phyloP scores from a whole-genome alignment of 495 filamentous ascomycete genomes.

The Penicillium cosmopolitanum region DNA sequence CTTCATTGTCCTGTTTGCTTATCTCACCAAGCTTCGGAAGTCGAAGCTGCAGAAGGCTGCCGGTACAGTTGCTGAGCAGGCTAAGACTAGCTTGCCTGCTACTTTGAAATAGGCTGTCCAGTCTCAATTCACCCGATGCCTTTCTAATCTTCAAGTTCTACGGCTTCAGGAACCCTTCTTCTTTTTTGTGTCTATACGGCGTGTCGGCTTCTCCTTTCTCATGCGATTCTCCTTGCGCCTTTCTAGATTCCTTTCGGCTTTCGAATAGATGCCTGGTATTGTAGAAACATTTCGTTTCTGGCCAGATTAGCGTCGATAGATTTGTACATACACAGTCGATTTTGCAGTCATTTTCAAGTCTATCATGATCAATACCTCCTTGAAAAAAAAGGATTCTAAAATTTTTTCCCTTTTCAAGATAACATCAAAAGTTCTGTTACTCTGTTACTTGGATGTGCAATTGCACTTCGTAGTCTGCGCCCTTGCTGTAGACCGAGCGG shows the following conservation, averaged over 20 bases:
- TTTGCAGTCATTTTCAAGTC: background rate
- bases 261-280: slow-evolving; percentile 1
- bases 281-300: slow-evolving; percentile 10
- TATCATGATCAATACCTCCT: background rate
- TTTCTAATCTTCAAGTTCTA: slow-evolving; percentile 9
- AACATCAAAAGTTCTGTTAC: background rate
- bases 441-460: background rate
- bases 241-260: slow-evolving; percentile 21
- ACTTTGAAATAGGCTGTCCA: slow-evolving; percentile 43
- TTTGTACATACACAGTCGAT: slow-evolving; percentile 15
- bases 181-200: slow-evolving; percentile 23
- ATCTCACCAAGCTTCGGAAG: slow-evolving; percentile 69
- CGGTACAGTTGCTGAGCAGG: slow-evolving; percentile 42
- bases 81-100: slow-evolving; percentile 48
- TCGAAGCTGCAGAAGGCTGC: slow-evolving; percentile 73
- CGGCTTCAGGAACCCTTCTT: slow-evolving; percentile 16
- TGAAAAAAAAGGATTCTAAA: no score
- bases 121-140: background rate
- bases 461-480: background rate
- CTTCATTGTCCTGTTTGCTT: slow-evolving; percentile 86
- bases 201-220: slow-evolving; percentile 28
- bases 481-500: background rate
- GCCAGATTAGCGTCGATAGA: slow-evolving; percentile 9
- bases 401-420: background rate
- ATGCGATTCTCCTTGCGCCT: slow-evolving; percentile 17